Evolutionary conservation across 495 filamentous ascomycete genomes (phyloP).

Genomic region (Cercophora newfieldiana): DNA sequence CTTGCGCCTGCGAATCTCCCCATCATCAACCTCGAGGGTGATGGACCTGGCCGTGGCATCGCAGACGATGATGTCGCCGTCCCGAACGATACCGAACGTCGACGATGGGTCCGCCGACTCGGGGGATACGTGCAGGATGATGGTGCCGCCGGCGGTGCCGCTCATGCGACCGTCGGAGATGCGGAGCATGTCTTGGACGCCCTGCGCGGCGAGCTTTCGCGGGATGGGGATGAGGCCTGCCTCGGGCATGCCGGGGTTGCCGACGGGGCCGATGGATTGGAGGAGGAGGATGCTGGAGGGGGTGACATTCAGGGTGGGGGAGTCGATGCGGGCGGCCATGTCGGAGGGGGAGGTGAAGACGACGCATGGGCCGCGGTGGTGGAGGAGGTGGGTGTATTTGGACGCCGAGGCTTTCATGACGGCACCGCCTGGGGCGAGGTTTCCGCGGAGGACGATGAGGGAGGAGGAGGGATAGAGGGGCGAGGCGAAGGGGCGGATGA

Average conservation of each 20-base stretch:
- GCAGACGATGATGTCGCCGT: constrained; percentile 58
- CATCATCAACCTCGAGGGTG: constrained; percentile 49
- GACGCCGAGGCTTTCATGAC: constrained; percentile 65
- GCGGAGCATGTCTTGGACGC: constrained; percentile 65
- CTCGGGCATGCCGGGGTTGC: constrained; percentile 70
- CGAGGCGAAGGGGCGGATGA: constrained; percentile 53
- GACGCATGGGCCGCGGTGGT: constrained; percentile 56
- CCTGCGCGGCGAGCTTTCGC: constrained; percentile 57
- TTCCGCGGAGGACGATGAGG: constrained; percentile 54
- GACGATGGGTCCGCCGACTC: constrained; percentile 58
- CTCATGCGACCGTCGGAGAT: constrained; percentile 68
- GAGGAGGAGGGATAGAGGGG: constrained; percentile 58
- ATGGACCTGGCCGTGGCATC: constrained; percentile 50
- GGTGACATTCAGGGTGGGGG: constrained; percentile 52
- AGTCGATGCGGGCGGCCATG: constrained; percentile 59
- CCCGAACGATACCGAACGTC: constrained; percentile 60
- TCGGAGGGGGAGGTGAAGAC: constrained; percentile 61
- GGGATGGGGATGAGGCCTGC: constrained; percentile 66
- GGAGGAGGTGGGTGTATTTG: constrained; percentile 51
- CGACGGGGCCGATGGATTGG: constrained; percentile 62
- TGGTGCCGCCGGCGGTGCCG: constrained; percentile 67
- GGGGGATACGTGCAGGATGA: constrained; percentile 65
- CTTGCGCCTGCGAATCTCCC: constrained; percentile 46
- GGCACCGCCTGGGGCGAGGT: constrained; percentile 55
- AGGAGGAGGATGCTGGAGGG: constrained; percentile 59